Evolutionary conservation across 306 rosid species (phyloP), one percentile per base, ranked within the genome.

Genomic region (Begonia loranthoides): DNA sequence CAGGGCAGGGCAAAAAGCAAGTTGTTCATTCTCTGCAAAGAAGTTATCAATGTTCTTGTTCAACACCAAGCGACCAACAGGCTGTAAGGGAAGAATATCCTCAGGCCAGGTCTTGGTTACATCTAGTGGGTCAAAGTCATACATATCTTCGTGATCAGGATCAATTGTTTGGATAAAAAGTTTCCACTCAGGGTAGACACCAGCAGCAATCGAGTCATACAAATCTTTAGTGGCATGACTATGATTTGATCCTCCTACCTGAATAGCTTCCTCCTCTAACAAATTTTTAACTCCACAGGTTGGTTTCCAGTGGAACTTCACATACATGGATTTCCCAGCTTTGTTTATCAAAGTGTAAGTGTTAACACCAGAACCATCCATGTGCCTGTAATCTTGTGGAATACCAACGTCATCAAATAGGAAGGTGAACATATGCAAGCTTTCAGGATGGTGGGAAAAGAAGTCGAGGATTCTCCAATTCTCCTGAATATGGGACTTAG

Each of bases 141-240:
- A 84, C 60, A 53, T 69, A 67, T 82, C 89, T 66, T 89, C 97
- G 15, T 89, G 82, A 41, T 66, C 93, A 8, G 97, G 97, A 65
- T 88, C 97, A n/a, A 89, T 81, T 11, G 71, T 89, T 67, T 89
- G 97, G 61, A 89, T 45, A 69, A 22, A 89, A 51, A 89, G 93
- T 68, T 89, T 89, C 97, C 97, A 89, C 71, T 89, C 97, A 7
- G 97, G 97, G 69, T 73, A 89, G 76, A 81, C 84, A n/a, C 97
- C 97, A 62, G 93, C 95, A 57, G 84, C 84, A 73, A 84, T 89
- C 17, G 97, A 89, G 51, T 89, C 95, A 53, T 77, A 76, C 46
- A 89, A 93, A 70, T 89, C 97, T 66, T 84, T 70, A 43, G 97
- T 89, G 41, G 95, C 97, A 64, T 89, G 97, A 71, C 97, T 89